Conservation (phyloP, 2,329 filamentous ascomycete species). For the Sporothrix brasiliensis region DNA sequence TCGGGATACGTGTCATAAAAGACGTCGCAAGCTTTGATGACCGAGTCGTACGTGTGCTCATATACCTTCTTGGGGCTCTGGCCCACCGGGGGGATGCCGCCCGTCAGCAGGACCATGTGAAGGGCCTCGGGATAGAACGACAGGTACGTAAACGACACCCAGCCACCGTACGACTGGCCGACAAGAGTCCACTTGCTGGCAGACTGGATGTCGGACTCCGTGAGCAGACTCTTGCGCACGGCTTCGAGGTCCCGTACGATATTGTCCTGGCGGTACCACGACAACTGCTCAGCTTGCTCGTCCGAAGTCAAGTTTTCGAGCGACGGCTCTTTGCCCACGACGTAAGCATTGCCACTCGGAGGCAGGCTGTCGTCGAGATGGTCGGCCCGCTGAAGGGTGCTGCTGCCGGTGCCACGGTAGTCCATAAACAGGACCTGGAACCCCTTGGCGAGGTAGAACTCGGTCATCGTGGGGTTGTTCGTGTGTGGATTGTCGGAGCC, state of each 20-base stretch:
- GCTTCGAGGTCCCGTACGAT: conserved; percentile 76
- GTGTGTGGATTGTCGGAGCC: conserved; percentile 54
- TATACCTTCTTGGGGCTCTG: conserved; percentile 65
- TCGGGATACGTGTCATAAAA: conserved; percentile 70
- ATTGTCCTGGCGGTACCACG: conserved; percentile 68
- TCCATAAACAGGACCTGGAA: conserved; percentile 71
- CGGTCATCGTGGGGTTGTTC: conserved; percentile 49
- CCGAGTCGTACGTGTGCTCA: conserved; percentile 57
- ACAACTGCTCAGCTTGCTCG: conserved; percentile 19
- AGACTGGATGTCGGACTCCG: conserved; percentile 19
- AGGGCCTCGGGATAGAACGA: conserved; percentile 65
- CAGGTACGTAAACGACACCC: conserved; percentile 71
- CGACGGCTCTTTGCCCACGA: not conserved
- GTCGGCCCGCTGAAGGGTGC: conserved; percentile 62
- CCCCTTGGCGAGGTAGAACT: conserved; percentile 64
- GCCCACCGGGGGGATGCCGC: conserved; percentile 67
- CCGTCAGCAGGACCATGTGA: conserved; percentile 65
- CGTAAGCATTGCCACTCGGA: not conserved
- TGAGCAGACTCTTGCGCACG: conserved; percentile 62
- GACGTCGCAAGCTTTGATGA: conserved; percentile 60
- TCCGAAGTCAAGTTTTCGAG: not conserved
- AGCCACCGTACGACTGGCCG: conserved; percentile 75
- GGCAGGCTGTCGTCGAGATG: conserved; percentile 47
- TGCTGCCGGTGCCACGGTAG: conserved; percentile 72
- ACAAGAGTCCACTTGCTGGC: conserved; percentile 66